A percentile compares a stretch with the other conserved stretches of the same genome.
Evolutionary conservation across 805 yeast species (phyloP).

Genomic region (Metschnikowia kofuensis): DNA sequence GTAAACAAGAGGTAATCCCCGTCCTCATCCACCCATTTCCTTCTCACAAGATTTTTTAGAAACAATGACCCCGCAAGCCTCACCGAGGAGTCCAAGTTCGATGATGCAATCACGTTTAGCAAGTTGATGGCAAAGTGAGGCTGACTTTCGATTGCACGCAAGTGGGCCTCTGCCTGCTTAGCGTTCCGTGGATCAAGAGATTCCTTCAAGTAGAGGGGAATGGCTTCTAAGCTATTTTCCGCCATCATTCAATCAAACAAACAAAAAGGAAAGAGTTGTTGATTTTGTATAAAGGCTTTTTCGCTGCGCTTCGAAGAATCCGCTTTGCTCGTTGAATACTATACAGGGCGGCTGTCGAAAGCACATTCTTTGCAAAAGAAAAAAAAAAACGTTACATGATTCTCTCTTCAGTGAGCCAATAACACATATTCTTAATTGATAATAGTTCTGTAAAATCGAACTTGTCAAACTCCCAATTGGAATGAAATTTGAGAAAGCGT

Average conservation of each 20-base stretch:
- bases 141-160: slow-evolving; percentile 59
- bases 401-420: no score
- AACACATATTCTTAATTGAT: no score
- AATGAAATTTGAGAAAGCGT: no score
- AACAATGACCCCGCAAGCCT: slow-evolving; percentile 87
- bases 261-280: background rate
- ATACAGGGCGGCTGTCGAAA: slow-evolving; percentile 1
- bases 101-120: slow-evolving; percentile 72
- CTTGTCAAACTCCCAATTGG: no score
- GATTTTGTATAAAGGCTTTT: background rate
- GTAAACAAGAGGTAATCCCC: slow-evolving; percentile 67
- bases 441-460: no score
- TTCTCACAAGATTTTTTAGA: slow-evolving; percentile 80
- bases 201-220: slow-evolving; percentile 55
- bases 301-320: slow-evolving; percentile 5
- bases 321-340: slow-evolving; percentile 4
- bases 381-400: no score
- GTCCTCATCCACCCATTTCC: slow-evolving; percentile 88
- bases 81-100: slow-evolving; percentile 49
- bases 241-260: slow-evolving; percentile 21
- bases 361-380: no score
- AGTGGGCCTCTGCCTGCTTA: slow-evolving; percentile 61
- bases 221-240: slow-evolving; percentile 42
- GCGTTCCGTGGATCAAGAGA: slow-evolving; percentile 65
- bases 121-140: slow-evolving; percentile 76